Percentiles rank a stretch among this genome's conserved stretches.
Conservation (phyloP, 345 rosid species). For the Moricandia moricandioides region DNA sequence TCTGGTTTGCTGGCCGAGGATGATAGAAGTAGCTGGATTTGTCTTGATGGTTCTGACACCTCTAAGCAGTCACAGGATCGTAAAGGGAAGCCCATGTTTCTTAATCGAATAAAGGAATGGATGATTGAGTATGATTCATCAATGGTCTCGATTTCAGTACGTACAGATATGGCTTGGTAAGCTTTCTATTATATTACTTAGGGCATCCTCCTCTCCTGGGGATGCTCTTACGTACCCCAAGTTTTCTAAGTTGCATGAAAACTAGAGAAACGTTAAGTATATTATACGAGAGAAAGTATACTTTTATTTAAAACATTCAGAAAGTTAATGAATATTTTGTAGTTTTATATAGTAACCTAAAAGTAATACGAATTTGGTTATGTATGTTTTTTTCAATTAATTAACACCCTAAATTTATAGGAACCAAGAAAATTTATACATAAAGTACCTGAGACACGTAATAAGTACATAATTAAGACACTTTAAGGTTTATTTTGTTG, state of each 20-base stretch:
- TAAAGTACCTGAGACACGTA: background rate
- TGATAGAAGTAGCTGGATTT: constrained; percentile 54
- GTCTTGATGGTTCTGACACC: constrained; percentile 39
- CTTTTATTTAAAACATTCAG: background rate
- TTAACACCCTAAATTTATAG: background rate
- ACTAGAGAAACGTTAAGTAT: background rate
- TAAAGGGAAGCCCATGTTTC: constrained; percentile 51
- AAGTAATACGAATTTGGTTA: background rate
- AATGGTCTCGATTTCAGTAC: constrained; percentile 57
- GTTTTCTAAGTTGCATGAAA: background rate
- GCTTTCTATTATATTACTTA: constrained; percentile 1
- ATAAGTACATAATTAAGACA: background rate
- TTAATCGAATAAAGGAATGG: constrained; percentile 85
- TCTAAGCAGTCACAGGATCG: constrained; percentile 37
- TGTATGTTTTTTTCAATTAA: background rate
- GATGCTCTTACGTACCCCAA: background rate
- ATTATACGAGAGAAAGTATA: too few species aligned
- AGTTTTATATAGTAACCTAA: background rate
- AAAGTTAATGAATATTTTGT: background rate
- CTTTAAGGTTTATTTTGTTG: background rate
- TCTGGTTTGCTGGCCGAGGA: constrained; percentile 68
- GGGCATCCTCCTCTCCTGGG: background rate
- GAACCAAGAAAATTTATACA: background rate
- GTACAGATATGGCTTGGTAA: constrained; percentile 87
- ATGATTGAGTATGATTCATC: constrained; percentile 73